Conservation (phyloP, 1,139 yeast species). For the Kurtzmaniella quercitrusa region DNA sequence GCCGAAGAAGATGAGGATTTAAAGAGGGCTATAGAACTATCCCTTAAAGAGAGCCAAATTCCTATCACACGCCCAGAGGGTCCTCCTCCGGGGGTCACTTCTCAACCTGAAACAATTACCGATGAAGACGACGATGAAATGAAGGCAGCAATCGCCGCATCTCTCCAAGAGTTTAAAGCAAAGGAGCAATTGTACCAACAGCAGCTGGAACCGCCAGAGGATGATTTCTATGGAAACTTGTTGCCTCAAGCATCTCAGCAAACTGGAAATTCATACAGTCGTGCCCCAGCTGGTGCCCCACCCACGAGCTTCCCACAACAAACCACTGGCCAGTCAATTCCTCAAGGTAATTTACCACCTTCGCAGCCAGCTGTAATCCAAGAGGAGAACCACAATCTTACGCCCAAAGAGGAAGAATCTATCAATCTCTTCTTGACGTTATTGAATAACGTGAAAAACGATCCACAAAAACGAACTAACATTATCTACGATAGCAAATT, state of each 20-base stretch:
- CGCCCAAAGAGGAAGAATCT: conserved; percentile 62
- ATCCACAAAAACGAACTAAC: conserved; percentile 47
- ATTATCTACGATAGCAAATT: conserved; percentile 59
- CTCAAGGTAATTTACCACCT: conserved; percentile 6
- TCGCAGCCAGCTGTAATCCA: conserved; percentile 13
- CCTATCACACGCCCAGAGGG: conserved; percentile 13
- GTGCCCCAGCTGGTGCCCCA: conserved; percentile 5
- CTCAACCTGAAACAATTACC: conserved; percentile 7
- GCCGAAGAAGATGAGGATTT: conserved; percentile 73
- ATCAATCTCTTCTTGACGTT: conserved; percentile 67
- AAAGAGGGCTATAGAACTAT: conserved; percentile 71
- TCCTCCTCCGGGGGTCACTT: conserved; percentile 11
- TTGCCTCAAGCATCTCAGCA: conserved; percentile 11
- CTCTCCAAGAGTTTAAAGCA: conserved; percentile 68
- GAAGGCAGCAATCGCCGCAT: conserved; percentile 95
- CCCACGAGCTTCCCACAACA: conserved; percentile 8
- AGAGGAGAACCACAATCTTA: conserved; percentile 29
- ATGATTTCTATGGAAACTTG: conserved; percentile 30
- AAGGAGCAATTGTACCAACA: conserved; percentile 22
- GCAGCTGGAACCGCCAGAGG: conserved; percentile 12
- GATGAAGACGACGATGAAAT: conserved; percentile 80
- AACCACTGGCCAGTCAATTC: conserved; percentile 1
- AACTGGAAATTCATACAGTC: conserved; percentile 2
- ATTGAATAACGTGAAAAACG: conserved; percentile 49
- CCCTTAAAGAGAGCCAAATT: conserved; percentile 55